These are phyloP conservation scores for Mucor lusitanicus DNA, from an alignment of 371 early-diverging fungal species.

Conservation along the genomic window DNA sequence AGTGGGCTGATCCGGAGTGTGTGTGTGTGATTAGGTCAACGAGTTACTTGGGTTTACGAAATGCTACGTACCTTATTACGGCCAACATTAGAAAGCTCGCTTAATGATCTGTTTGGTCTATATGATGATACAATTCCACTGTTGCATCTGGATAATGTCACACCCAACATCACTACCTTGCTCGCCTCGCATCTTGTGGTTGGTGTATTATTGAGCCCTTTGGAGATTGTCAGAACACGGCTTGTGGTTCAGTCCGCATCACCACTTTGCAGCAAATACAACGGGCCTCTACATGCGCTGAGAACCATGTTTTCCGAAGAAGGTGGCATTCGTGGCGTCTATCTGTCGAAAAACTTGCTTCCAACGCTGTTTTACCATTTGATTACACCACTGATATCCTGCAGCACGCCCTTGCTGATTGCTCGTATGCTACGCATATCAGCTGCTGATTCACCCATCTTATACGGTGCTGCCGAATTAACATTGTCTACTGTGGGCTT, in stretches of 20 bases:
- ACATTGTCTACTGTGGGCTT: constrained; percentile 66
- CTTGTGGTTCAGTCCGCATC: constrained; percentile 73
- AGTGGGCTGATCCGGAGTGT: background rate
- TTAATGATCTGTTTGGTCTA: constrained; percentile 77
- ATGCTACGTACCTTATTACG: constrained; percentile 70
- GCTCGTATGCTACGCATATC: constrained; percentile 67
- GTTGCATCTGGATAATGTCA: constrained; percentile 63
- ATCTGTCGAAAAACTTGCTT: constrained; percentile 65
- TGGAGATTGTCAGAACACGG: constrained; percentile 76
- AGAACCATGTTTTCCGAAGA: constrained; percentile 75
- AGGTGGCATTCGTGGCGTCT: constrained; percentile 73
- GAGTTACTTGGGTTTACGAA: constrained; percentile 73
- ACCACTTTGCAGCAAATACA: constrained; percentile 73
- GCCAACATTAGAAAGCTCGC: constrained; percentile 69
- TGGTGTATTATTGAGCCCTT: constrained; percentile 73
- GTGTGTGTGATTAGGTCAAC: constrained; percentile 56
- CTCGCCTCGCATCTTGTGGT: constrained; percentile 68
- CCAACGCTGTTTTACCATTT: constrained; percentile 81
- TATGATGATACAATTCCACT: constrained; percentile 79
- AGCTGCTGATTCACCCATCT: constrained; percentile 64
- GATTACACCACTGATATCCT: constrained; percentile 70
- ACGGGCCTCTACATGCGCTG: constrained; percentile 69
- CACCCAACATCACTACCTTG: constrained; percentile 67
- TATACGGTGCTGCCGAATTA: constrained; percentile 68
- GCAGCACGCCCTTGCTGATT: constrained; percentile 69